Conservation (phyloP, 1,284 basidiomycete genomes). For the Cutaneotrichosporon curvatum region DNA sequence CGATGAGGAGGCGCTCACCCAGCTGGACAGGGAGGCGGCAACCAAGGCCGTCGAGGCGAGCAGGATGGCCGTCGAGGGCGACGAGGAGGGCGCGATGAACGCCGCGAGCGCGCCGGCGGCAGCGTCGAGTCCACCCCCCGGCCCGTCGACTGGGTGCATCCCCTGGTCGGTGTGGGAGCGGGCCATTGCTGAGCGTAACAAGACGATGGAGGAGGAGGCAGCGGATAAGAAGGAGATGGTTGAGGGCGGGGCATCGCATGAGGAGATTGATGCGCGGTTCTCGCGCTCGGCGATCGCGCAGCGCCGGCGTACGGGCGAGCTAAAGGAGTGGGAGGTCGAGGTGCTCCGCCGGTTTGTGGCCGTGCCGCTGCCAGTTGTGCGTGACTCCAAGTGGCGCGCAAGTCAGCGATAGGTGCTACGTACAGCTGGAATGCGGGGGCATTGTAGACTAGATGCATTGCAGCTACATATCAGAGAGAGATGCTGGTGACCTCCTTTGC, state of each 20-base stretch:
- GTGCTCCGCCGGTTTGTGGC: constrained; percentile 35
- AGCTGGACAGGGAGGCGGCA: constrained; percentile 14
- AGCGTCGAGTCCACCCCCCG: neutral
- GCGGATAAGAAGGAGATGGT: constrained; percentile 40
- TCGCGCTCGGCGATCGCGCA: constrained; percentile 53
- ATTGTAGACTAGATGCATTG: neutral
- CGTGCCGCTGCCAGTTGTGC: constrained; percentile 27
- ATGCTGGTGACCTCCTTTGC: constrained; percentile 26
- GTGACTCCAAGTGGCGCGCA: constrained; percentile 12
- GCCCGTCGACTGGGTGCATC: constrained; percentile 51
- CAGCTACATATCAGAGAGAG: constrained; percentile 1
- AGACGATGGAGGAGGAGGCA: constrained; percentile 46
- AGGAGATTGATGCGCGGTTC: constrained; percentile 24
- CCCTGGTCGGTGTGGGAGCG: constrained; percentile 71
- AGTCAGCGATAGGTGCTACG: neutral
- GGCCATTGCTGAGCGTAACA: constrained; percentile 50
- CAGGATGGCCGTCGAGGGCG: constrained; percentile 19
- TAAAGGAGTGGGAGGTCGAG: constrained; percentile 44
- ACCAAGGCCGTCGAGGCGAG: constrained; percentile 5
- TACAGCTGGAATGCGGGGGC: too few relatives aligned
- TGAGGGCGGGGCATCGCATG: constrained; percentile 45
- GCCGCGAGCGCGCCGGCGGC: neutral
- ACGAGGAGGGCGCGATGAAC: constrained; percentile 3
- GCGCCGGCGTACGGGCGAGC: constrained; percentile 30
- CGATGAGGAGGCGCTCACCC: constrained; percentile 25